phyloP scores from a whole-genome alignment of 169 alveolate genomes.

The Eimeria necatrix region DNA sequence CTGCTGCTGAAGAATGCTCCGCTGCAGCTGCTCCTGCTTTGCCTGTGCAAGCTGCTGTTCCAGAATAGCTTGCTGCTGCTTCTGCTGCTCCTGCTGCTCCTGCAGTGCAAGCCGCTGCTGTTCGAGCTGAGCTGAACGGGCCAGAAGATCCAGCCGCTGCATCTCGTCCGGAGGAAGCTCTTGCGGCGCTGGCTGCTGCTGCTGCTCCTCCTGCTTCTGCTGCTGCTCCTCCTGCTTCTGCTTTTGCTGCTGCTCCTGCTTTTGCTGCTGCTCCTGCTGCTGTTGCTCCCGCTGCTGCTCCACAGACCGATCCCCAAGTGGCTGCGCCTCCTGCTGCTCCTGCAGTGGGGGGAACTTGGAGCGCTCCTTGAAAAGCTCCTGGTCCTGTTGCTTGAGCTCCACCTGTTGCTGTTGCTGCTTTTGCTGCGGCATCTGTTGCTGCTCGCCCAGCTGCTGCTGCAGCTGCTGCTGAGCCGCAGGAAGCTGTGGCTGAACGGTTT shows the following conservation, averaged over 20 bases:
- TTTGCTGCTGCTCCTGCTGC: background rate
- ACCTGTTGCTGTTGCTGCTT: background rate
- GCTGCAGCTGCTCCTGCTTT: background rate
- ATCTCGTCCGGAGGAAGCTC: background rate
- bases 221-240: background rate
- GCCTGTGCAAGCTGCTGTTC: background rate
- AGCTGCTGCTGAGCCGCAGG: background rate
- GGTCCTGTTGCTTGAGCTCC: background rate
- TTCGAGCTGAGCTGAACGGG: background rate
- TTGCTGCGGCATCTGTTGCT: constrained; percentile 60
- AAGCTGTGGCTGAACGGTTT: background rate
- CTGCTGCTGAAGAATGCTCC: no score
- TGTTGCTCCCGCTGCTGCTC: constrained; percentile 25
- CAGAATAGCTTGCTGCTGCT: background rate
- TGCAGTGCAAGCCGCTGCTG: background rate
- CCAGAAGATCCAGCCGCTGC: background rate
- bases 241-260: constrained; percentile 13
- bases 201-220: background rate
- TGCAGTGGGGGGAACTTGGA: constrained; percentile 21
- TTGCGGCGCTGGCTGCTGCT: constrained; percentile 2
- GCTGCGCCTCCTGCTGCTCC: constrained; percentile 25
- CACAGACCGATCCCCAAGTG: background rate
- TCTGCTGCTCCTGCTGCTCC: constrained; percentile 8
- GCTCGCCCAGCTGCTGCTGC: background rate
- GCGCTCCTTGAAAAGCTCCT: constrained; percentile 26